Percentiles rank a stretch among this genome's conserved stretches.
phyloP scores from a whole-genome alignment of 805 yeast genomes.

The Komagataella mondaviorum region DNA sequence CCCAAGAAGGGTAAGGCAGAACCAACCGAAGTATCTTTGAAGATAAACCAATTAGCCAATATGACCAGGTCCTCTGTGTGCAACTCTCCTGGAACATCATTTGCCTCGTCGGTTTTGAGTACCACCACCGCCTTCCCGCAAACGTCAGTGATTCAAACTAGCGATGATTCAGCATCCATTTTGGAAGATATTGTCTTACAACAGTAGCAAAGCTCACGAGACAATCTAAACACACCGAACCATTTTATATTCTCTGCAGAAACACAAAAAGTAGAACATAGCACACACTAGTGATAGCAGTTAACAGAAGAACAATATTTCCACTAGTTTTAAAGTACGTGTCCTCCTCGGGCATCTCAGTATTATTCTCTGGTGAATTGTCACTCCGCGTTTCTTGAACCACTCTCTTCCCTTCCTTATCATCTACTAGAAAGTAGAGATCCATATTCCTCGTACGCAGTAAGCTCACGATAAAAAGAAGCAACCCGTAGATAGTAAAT shows the following conservation, averaged over 20 bases:
- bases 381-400: conserved; percentile 6
- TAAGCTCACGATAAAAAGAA: conserved; percentile 26
- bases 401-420: conserved; percentile 8
- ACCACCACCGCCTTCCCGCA: neutral
- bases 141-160: neutral
- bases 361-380: neutral
- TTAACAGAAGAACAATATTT: conserved; percentile 37
- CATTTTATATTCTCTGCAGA: conserved; percentile 23
- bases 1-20: neutral
- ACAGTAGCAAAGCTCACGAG: neutral
- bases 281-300: conserved; percentile 33
- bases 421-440: conserved; percentile 14
- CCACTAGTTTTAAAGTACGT: conserved; percentile 46
- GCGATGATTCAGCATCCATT: neutral
- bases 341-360: conserved; percentile 6
- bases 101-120: neutral
- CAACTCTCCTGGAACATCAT: neutral
- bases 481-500: conserved; percentile 45
- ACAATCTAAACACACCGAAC: neutral
- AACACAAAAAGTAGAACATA: conserved; percentile 39
- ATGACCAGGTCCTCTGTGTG: neutral
- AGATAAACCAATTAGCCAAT: neutral
- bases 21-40: neutral
- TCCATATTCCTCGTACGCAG: conserved; percentile 17
- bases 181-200: neutral